Conservation (phyloP, 345 rosid species). For the Populus nigra region DNA sequence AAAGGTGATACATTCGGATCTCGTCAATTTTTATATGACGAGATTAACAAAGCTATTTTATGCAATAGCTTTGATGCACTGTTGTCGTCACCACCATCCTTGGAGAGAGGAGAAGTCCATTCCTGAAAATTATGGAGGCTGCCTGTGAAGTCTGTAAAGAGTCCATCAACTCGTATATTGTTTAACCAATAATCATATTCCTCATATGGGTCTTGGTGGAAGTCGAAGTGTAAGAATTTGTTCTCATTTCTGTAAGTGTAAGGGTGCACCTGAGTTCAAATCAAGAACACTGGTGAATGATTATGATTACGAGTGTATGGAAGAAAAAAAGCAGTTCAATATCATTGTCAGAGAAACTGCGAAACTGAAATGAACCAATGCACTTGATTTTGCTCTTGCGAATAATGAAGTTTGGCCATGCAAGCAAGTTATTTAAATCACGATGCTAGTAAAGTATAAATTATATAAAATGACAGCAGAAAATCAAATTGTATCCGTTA, state of each 20-base stretch:
- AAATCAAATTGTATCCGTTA: too few relatives aligned
- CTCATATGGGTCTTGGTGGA: slow-evolving; percentile 63
- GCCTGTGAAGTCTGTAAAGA: slow-evolving; percentile 90
- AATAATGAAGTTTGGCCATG: not conserved
- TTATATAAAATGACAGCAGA: not conserved
- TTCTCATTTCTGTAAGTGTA: slow-evolving; percentile 82
- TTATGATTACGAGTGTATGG: too few relatives aligned
- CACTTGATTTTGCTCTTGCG: too few relatives aligned
- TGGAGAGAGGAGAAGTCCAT: slow-evolving; percentile 44
- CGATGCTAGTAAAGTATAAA: not conserved
- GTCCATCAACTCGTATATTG: slow-evolving; percentile 75
- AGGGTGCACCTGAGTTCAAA: slow-evolving; percentile 67
- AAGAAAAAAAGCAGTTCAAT: not conserved
- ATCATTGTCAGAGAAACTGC: not conserved
- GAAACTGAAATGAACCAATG: not conserved
- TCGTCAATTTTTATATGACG: slow-evolving; percentile 38
- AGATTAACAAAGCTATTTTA: slow-evolving; percentile 44
- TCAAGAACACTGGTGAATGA: not conserved
- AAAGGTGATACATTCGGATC: not conserved
- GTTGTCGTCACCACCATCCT: slow-evolving; percentile 8
- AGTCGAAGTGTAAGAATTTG: slow-evolving; percentile 51
- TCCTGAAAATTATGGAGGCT: slow-evolving; percentile 71
- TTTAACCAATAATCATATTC: slow-evolving; percentile 85
- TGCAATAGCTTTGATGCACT: slow-evolving; percentile 38
- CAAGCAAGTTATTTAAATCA: not conserved